A percentile compares a stretch with the other conserved stretches of the same genome.
These are phyloP conservation scores for Myxozyma vanderwaltii DNA, from an alignment of 805 yeast genomes.

Conservation along the genomic window DNA sequence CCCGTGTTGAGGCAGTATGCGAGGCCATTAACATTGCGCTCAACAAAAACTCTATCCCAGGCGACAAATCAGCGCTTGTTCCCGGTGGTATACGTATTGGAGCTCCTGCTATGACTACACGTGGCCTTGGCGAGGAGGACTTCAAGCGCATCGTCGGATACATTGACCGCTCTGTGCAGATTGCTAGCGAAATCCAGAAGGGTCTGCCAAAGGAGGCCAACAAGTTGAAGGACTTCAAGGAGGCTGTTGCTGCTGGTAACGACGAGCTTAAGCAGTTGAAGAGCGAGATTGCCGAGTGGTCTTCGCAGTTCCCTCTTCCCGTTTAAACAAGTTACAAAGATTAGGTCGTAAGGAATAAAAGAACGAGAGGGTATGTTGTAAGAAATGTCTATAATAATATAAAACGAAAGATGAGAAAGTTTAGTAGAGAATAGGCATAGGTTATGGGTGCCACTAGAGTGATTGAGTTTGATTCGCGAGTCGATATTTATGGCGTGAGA, in stretches of 20 bases:
- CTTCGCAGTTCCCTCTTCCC: conserved; percentile 52
- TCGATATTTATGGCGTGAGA: background rate
- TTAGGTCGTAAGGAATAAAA: background rate
- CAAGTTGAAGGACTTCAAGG: conserved; percentile 94
- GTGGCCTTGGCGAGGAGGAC: conserved; percentile 90
- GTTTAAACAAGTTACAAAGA: conserved; percentile 21
- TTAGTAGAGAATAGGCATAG: background rate
- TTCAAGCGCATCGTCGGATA: conserved; percentile 76
- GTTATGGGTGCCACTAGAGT: background rate
- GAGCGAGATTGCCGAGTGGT: conserved; percentile 86
- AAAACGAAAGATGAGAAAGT: no score
- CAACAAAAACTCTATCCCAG: conserved; percentile 97
- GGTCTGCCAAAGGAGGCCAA: conserved; percentile 88
- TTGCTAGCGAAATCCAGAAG: conserved; percentile 69
- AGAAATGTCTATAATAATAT: no score
- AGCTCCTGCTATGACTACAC: conserved; percentile 97
- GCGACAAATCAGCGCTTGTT: conserved; percentile 93
- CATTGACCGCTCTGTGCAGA: conserved; percentile 76
- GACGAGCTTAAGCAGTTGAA: conserved; percentile 68
- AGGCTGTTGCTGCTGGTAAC: conserved; percentile 69
- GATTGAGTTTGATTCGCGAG: background rate
- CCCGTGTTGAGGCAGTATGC: conserved; percentile 92
- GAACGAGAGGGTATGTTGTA: background rate
- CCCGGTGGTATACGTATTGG: conserved; percentile 98
- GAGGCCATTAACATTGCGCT: conserved; percentile 93